phyloP scores from a whole-genome alignment of 495 filamentous ascomycete species.

The Aspergillus panamensis region DNA sequence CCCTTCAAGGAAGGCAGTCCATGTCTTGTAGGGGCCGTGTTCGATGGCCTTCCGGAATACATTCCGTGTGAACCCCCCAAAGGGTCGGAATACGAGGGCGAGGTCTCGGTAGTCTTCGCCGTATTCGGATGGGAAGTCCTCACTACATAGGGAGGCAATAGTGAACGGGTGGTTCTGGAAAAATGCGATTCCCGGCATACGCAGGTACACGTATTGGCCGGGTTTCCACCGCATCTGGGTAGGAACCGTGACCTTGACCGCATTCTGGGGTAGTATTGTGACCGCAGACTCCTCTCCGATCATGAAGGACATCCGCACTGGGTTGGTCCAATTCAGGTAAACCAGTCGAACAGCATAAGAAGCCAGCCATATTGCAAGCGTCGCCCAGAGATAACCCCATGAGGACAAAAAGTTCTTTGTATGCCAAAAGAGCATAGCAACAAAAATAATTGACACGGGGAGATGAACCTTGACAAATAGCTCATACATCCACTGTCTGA shows the following conservation, averaged over 20 bases:
- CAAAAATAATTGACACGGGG: constrained; percentile 72
- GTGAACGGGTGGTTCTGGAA: constrained; percentile 96
- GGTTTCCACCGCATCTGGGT: constrained; percentile 91
- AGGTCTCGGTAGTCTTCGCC: constrained; percentile 84
- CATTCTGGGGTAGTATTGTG: constrained; percentile 83
- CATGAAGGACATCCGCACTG: constrained; percentile 71
- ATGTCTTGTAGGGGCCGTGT: constrained; percentile 80
- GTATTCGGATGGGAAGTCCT: constrained; percentile 84
- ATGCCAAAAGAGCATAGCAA: constrained; percentile 93
- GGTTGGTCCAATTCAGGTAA: constrained; percentile 84
- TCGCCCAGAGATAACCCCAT: constrained; percentile 86
- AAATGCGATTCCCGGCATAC: constrained; percentile 85
- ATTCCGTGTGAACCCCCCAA: constrained; percentile 79
- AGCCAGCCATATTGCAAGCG: constrained; percentile 70
- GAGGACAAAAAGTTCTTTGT: constrained; percentile 87
- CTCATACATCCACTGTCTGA: constrained; percentile 69
- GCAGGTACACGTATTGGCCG: constrained; percentile 90
- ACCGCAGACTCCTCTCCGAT: constrained; percentile 86
- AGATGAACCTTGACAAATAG: constrained; percentile 79
- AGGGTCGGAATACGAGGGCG: constrained; percentile 86
- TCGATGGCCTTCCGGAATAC: constrained; percentile 74
- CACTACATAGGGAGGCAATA: constrained; percentile 82
- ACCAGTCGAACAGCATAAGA: constrained; percentile 63
- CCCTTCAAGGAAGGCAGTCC: constrained; percentile 85
- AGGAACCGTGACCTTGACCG: constrained; percentile 88